Percentiles rank a stretch among this genome's conserved stretches.
phyloP scores from a whole-genome alignment of 192 early-diverging fungal genomes.

The Backusella liffmaniae region DNA sequence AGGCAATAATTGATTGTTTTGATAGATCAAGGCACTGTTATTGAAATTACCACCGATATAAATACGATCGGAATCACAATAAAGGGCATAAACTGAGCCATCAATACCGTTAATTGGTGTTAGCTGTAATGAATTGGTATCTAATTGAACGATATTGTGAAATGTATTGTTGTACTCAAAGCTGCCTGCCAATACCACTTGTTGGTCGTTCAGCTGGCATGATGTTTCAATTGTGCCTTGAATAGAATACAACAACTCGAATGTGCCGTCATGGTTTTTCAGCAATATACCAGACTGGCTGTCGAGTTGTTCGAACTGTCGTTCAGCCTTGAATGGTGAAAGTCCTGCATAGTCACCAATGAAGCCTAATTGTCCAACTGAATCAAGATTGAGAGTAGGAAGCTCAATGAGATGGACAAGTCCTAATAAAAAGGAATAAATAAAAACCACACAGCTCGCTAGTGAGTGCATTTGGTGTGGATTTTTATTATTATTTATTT shows the following conservation, averaged over 20 bases:
- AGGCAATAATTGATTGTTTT: conserved; percentile 39
- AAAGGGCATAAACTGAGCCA: conserved; percentile 32
- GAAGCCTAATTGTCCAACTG: conserved; percentile 29
- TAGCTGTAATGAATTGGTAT: conserved; percentile 1
- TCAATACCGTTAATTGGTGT: conserved; percentile 30
- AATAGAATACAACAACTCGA: conserved; percentile 2
- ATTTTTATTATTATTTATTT: conserved; percentile 1
- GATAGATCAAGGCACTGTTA: conserved; percentile 18
- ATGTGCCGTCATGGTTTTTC: background rate
- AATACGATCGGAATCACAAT: conserved; percentile 23
- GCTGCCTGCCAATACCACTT: conserved; percentile 22
- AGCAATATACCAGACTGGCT: background rate
- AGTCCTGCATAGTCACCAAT: conserved; percentile 32
- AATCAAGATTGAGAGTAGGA: conserved; percentile 15
- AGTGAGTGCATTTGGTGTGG: background rate
- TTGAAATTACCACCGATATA: conserved; percentile 35
- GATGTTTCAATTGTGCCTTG: conserved; percentile 25
- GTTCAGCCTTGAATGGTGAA: conserved; percentile 10
- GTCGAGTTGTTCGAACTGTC: conserved; percentile 11
- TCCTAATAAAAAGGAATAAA: background rate
- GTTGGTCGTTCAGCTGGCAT: conserved; percentile 2
- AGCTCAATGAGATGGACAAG: background rate
- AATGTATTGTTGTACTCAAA: conserved; percentile 16
- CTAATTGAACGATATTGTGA: conserved; percentile 27
- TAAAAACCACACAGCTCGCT: background rate